Conservation (phyloP, 257 asterid genomes). For the Lavandula angustifolia region DNA sequence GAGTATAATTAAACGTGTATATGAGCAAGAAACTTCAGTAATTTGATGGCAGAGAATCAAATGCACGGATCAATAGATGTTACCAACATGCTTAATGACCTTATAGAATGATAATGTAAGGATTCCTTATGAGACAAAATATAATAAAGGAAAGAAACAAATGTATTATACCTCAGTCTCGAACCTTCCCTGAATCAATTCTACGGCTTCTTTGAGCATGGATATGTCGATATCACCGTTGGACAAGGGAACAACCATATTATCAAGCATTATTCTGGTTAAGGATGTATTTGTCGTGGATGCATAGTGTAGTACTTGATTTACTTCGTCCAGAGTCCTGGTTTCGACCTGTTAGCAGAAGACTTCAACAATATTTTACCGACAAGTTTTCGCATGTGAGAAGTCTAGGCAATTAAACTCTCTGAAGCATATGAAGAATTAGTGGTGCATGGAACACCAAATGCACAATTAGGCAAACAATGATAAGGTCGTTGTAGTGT, state of each 20-base stretch:
- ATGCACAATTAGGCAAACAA: not conserved
- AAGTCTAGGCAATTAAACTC: not conserved
- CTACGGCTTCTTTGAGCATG: conserved; percentile 88
- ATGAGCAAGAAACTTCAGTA: not conserved
- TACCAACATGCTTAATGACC: not conserved
- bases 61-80: not conserved
- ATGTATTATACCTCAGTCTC: conserved; percentile 76
- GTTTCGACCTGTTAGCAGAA: conserved; percentile 72
- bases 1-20: too few relatives aligned
- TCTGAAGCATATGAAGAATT: not conserved
- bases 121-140: not conserved
- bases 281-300: conserved; percentile 63
- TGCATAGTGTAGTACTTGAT: conserved; percentile 73
- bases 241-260: conserved; percentile 89
- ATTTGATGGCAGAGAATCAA: not conserved
- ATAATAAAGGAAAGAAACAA: conserved; percentile 6
- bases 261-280: conserved; percentile 91
- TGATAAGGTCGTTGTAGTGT: not conserved
- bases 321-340: conserved; percentile 88
- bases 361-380: conserved; percentile 10
- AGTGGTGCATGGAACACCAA: not conserved
- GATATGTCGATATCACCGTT: conserved; percentile 78
- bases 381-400: conserved; percentile 4
- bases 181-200: conserved; percentile 66
- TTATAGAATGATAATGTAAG: not conserved